Evolutionary conservation across 2,329 filamentous ascomycete species (phyloP), one percentile per base, ranked within the genome.

Genomic region (Exserohilum rostratum): DNA sequence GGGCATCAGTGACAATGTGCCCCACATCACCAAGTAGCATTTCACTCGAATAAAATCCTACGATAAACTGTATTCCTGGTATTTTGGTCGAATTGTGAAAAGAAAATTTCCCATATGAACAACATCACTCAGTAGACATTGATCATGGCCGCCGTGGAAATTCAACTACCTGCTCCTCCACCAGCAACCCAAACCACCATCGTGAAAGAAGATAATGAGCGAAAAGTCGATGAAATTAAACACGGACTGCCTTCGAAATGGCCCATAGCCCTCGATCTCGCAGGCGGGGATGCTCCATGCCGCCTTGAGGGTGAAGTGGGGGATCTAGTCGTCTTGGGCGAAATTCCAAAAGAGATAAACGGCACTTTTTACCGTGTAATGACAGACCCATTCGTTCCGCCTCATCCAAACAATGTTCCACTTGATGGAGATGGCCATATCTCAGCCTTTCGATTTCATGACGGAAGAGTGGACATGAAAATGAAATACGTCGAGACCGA

Each of bases 241-340:
- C 9, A 30, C n/a, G 25, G 39, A 6, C 25, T 30, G 25, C 29
- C 27, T 15, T 43, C 25, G 7, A 43, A 13, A 31, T 29, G n/a
- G 25, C 39, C 39, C 11, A 15, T 43, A 15, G 25, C 39, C 18
- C 25, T 43, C 10, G 25, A 43, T 43, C 10, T 43, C 27, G n/a
- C 39, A 30, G 39, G 27, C 2, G 39, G 39, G 18, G 5, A 25
- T 9, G 27, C 25, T 60, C 6, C 70, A 64, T 45, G 70, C 68
- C 25, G 25, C 17, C 25, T 46, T 10, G 43, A 46, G 31, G 30
- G 30, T 25, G 43, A 46, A 25, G 31, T 46, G n/a, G 31, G 43
- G 12, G 43, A 34, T 35, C 15, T 35, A 6, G 20, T 34, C 2
- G 43, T 46, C 4, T 34, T 22, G 30, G 30, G 30, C 9, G 31